These are phyloP conservation scores for Trichoderma erinaceum DNA, from an alignment of 495 filamentous ascomycete genomes.

Conservation along the genomic window DNA sequence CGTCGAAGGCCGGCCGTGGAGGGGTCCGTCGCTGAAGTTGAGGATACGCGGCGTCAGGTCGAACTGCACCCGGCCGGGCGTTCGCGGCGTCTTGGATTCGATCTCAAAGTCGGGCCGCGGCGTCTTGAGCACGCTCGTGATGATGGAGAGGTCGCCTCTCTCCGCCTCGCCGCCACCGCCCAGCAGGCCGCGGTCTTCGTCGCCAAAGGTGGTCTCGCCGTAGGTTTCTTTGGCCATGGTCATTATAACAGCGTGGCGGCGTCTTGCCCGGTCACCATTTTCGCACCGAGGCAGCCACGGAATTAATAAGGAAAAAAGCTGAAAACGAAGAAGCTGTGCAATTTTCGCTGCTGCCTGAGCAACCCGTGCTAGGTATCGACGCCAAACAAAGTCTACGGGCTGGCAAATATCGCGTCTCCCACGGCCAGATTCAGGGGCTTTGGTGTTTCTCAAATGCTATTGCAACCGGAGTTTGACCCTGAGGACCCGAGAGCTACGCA, in stretches of 20 bases:
- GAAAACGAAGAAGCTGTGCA: background rate
- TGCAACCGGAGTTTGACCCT: background rate
- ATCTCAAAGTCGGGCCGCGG: background rate
- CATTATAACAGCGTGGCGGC: slow-evolving; percentile 37
- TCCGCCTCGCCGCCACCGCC: slow-evolving; percentile 27
- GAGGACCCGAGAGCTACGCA: background rate
- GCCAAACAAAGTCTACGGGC: background rate
- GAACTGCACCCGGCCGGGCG: slow-evolving; percentile 82
- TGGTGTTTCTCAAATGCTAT: background rate
- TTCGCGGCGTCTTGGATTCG: slow-evolving; percentile 55
- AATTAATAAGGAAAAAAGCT: background rate
- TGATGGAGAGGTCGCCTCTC: slow-evolving; percentile 18
- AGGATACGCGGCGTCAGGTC: slow-evolving; percentile 54
- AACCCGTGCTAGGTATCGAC: background rate
- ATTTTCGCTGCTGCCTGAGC: background rate
- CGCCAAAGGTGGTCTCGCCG: slow-evolving; percentile 20
- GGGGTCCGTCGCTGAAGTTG: slow-evolving; percentile 25
- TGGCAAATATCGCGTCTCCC: background rate
- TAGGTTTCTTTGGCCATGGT: slow-evolving; percentile 35
- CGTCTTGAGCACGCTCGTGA: slow-evolving; percentile 1
- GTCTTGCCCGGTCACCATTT: slow-evolving; percentile 25
- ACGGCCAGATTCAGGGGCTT: slow-evolving; percentile 8
- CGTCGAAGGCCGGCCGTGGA: slow-evolving; percentile 32
- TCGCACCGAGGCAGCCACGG: background rate
- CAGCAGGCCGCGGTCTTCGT: slow-evolving; percentile 44